Base-by-base conservation (phyloP, 306 rosid species). In the Malus sylvestris region DNA sequence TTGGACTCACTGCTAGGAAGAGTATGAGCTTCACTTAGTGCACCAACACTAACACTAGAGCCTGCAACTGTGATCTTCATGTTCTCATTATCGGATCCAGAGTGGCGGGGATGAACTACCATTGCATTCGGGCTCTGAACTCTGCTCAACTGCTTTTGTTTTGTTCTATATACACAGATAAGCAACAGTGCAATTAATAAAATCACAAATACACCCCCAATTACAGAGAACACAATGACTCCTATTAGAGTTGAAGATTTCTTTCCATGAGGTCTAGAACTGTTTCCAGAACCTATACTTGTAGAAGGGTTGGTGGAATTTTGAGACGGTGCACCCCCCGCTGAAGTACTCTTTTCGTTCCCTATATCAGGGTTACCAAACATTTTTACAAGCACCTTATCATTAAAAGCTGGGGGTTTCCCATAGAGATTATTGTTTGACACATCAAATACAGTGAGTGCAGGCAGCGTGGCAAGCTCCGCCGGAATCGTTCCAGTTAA, bases 31-130 rank as follows among this genome's bases (percentile, higher is more conserved):
- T 91, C 98, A 73, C 93, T 89, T 51, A 79, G 73, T 4, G 88
- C 87, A 40, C 97, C 98, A 65, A 88, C 93, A 75, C 93, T 88
- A 46, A 91, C 97, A 87, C 96, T 89, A 3, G 97, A 91, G 42
- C 97, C 97, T 8, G 96, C 98, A 62, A 93, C 97, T 0, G 96
- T 91, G 65, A 93, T 93, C 87, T 93, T 93, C 81, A 91, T 89
- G 82, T 93, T 90, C 71, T 91, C 97, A 25, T 84, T 91, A 71
- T 93, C 97, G 0, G 97, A 93, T 33, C 93, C 93, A 18, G 96
- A 93, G 81, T 89, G 96, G 62, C 86, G 91, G 15, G 97, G 98
- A 81, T 93, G 96, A 78, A 88, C 49, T 67, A 93, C 90, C 77
- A 91, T 83, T 3, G 91, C 88, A 75, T 88, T 88, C 0, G 98